Evolutionary conservation across 768 basidiomycete genomes (phyloP).

Genomic region (Rhizopogon vesiculosus): DNA sequence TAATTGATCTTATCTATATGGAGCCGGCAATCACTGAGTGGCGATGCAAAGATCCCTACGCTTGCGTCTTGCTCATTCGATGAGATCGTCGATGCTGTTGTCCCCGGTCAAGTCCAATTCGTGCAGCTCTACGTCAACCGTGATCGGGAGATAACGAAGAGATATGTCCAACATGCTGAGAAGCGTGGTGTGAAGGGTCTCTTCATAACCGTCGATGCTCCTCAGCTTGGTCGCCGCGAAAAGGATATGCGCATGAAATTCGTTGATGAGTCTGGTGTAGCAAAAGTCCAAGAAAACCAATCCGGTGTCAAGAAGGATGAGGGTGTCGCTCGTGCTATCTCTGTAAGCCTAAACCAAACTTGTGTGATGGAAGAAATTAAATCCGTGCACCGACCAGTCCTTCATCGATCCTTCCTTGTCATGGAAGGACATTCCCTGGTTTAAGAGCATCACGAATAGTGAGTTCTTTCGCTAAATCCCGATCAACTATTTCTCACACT

Average conservation of each 20-base stretch:
- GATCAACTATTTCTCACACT: neutral
- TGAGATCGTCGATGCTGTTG: conserved; percentile 85
- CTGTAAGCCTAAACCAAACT: conserved; percentile 39
- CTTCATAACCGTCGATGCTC: conserved; percentile 98
- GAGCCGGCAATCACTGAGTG: neutral
- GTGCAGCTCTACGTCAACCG: conserved; percentile 91
- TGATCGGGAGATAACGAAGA: conserved; percentile 79
- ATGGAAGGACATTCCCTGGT: conserved; percentile 68
- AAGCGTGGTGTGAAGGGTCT: conserved; percentile 85
- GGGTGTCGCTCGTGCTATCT: conserved; percentile 93
- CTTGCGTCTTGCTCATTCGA: conserved; percentile 95
- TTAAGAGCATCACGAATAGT: conserved; percentile 74
- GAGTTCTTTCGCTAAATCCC: neutral
- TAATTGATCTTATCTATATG: conserved; percentile 9
- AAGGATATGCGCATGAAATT: conserved; percentile 99
- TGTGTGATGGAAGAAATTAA: neutral
- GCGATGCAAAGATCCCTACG: conserved; percentile 76
- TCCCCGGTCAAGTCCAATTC: conserved; percentile 77
- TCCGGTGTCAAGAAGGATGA: conserved; percentile 73
- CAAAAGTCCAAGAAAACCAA: conserved; percentile 34
- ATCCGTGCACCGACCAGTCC: conserved; percentile 38
- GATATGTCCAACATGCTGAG: conserved; percentile 88
- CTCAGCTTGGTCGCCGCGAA: conserved; percentile 90
- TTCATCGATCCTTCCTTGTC: conserved; percentile 92
- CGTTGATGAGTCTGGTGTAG: conserved; percentile 39